These are phyloP conservation scores for Suhomyces kilbournensis DNA, from an alignment of 805 yeast species.

Conservation along the genomic window DNA sequence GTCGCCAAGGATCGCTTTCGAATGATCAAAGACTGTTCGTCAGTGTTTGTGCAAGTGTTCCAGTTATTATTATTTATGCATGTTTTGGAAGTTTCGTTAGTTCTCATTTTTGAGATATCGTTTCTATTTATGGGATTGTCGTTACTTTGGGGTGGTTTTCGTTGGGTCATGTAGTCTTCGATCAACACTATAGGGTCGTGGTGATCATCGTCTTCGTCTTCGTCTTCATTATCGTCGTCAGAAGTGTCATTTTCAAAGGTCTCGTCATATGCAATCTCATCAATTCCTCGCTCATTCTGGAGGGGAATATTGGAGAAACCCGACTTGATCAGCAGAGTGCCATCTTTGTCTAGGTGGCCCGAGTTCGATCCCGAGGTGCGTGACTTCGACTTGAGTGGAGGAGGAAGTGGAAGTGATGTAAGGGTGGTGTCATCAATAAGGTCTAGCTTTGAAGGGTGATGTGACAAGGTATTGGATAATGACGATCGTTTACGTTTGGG, in stretches of 20 bases:
- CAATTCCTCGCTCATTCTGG: background rate
- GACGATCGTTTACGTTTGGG: slow-evolving; percentile 1
- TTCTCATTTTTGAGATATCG: background rate
- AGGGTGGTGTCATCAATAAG: slow-evolving; percentile 46
- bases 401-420: slow-evolving; percentile 53
- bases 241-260: slow-evolving; percentile 5
- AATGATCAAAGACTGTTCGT: slow-evolving; percentile 16
- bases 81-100: background rate
- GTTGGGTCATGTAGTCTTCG: slow-evolving; percentile 52
- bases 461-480: slow-evolving; percentile 11
- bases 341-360: background rate
- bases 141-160: background rate
- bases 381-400: slow-evolving; percentile 33
- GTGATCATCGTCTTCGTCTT: slow-evolving; percentile 20
- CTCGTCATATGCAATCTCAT: slow-evolving; percentile 6
- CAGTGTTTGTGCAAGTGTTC: background rate
- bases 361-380: slow-evolving; percentile 5
- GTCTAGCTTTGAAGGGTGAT: slow-evolving; percentile 43
- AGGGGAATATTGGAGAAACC: background rate
- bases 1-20: slow-evolving; percentile 37
- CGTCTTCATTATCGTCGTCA: slow-evolving; percentile 2
- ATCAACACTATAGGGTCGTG: slow-evolving; percentile 47
- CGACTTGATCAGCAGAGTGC: background rate
- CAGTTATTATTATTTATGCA: background rate
- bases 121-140: background rate